phyloP scores from a whole-genome alignment of 371 early-diverging fungal species.

The Actinomucor elegans region DNA sequence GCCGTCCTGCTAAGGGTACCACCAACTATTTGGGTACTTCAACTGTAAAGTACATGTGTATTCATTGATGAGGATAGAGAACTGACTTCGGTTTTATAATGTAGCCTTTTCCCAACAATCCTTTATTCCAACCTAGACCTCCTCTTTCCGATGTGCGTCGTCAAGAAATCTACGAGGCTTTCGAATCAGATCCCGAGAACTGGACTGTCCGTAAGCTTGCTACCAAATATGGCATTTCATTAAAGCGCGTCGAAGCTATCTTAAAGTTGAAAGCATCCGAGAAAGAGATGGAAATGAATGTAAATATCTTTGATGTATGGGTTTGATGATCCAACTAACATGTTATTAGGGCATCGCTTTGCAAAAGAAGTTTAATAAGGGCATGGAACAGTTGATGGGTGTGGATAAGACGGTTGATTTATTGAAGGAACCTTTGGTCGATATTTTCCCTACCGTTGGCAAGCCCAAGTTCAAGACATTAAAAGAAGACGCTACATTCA shows the following conservation, averaged over 20 bases:
- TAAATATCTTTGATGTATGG: conserved; percentile 19
- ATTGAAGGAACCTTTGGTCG: conserved; percentile 61
- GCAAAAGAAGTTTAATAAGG: conserved; percentile 66
- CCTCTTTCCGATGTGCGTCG: conserved; percentile 75
- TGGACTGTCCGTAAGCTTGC: conserved; percentile 80
- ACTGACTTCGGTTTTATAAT: too few species aligned
- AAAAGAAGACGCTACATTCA: conserved; percentile 74
- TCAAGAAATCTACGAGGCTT: conserved; percentile 75
- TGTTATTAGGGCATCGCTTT: conserved; percentile 45
- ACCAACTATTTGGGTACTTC: conserved; percentile 42
- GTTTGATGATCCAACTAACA: background rate
- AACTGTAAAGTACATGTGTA: too few species aligned
- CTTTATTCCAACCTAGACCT: conserved; percentile 75
- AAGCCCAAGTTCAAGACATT: conserved; percentile 79
- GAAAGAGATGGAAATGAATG: conserved; percentile 63
- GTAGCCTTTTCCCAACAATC: conserved; percentile 92
- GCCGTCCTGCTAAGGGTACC: conserved; percentile 43
- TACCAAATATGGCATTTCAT: conserved; percentile 70
- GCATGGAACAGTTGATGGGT: conserved; percentile 86
- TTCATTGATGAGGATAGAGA: too few species aligned
- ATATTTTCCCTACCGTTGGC: conserved; percentile 64
- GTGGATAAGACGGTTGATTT: conserved; percentile 39
- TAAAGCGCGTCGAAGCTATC: conserved; percentile 89
- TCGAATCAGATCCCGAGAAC: conserved; percentile 54
- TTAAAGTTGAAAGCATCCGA: conserved; percentile 82